Evolutionary conservation across 192 early-diverging fungal species (phyloP).

Genomic region (Coemansia sp.): DNA sequence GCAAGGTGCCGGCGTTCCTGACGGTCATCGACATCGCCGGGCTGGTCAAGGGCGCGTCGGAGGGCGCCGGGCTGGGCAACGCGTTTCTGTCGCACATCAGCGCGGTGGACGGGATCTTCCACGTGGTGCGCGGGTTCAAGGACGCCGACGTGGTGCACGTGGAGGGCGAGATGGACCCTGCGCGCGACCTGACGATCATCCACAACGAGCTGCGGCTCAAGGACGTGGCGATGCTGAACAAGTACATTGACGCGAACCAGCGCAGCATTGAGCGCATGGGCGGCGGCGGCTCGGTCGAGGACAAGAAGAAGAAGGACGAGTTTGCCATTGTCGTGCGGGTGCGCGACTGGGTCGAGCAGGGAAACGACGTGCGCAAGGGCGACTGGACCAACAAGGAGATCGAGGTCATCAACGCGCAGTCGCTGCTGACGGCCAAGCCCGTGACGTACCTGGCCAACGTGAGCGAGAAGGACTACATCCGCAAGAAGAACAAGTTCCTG

Average conservation of each 20-base stretch:
- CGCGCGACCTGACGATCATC: constrained; percentile 91
- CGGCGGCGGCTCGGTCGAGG: constrained; percentile 57
- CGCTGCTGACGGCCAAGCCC: constrained; percentile 92
- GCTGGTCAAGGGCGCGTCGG: constrained; percentile 82
- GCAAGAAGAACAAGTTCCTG: constrained; percentile 95
- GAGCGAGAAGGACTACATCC: constrained; percentile 78
- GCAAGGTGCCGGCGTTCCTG: constrained; percentile 74
- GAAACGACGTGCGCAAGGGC: constrained; percentile 85
- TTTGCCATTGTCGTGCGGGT: constrained; percentile 69
- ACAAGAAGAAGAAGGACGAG: constrained; percentile 91
- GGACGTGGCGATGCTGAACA: constrained; percentile 20
- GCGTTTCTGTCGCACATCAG: constrained; percentile 93
- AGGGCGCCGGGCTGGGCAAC: constrained; percentile 81
- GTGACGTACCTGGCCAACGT: constrained; percentile 94
- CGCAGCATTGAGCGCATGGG: constrained; percentile 32
- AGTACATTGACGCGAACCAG: constrained; percentile 34
- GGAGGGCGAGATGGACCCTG: constrained; percentile 82
- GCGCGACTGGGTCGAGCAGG: constrained; percentile 69
- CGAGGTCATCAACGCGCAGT: constrained; percentile 81
- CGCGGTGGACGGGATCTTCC: constrained; percentile 80
- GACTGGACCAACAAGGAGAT: constrained; percentile 90
- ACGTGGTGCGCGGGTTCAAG: constrained; percentile 83
- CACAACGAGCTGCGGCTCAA: constrained; percentile 84
- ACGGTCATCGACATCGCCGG: constrained; percentile 97
- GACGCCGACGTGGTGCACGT: constrained; percentile 91